A percentile compares a stretch with the other conserved stretches of the same genome.
Conservation (phyloP, 257 asterid species). For the Nicotiana tomentosiformis region DNA sequence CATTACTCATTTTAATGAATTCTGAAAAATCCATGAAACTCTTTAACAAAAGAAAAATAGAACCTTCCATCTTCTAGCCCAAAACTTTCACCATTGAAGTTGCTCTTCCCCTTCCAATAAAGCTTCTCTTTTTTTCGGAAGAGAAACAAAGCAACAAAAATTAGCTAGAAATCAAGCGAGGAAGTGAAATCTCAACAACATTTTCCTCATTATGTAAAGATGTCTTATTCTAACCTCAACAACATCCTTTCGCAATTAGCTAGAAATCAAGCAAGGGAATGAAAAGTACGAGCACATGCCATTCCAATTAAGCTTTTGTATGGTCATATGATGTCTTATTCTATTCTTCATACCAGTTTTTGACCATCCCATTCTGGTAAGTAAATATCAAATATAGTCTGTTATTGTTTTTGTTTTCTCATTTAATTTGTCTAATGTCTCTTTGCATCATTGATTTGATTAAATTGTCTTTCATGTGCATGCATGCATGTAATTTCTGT, state of each 20-base stretch:
- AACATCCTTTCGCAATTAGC: no score
- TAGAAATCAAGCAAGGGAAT: no score
- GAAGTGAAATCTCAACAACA: no score
- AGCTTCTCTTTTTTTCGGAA: no score
- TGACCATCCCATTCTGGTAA: neutral
- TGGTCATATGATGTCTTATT: neutral
- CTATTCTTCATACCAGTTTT: neutral
- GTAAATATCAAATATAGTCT: neutral
- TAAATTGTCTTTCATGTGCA: neutral
- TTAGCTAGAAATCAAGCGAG: no score
- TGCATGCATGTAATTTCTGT: neutral
- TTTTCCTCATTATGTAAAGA: no score
- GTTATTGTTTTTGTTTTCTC: neutral
- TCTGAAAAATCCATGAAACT: neutral
- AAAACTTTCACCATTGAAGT: slow-evolving; percentile 18
- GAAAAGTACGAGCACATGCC: no score
- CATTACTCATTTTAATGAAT: neutral
- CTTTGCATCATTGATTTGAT: neutral
- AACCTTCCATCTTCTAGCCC: slow-evolving; percentile 27
- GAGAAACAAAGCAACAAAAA: no score
- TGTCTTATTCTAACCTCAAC: no score
- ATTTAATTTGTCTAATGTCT: neutral
- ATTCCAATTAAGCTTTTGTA: neutral
- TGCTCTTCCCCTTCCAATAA: neutral
- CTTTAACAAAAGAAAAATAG: slow-evolving; percentile 19